These are phyloP conservation scores for Colletotrichum salicis DNA, from an alignment of 2,329 filamentous ascomycete genomes.

Conservation along the genomic window DNA sequence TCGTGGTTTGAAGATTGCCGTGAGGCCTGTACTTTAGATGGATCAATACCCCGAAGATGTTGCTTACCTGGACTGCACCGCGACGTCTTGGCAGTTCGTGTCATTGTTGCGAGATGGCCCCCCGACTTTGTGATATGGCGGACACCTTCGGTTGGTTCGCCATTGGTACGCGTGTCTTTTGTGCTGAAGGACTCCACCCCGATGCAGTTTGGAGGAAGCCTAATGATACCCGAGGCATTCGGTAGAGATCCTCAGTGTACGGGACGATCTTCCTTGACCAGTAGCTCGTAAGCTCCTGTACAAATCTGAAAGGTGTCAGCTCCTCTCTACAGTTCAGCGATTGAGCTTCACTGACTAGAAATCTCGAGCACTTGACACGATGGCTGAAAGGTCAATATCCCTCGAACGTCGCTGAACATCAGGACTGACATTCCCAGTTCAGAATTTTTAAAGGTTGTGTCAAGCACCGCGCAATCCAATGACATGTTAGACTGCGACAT, in stretches of 20 bases:
- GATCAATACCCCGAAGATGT: background rate
- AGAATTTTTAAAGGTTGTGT: background rate
- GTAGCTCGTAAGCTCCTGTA: too few relatives aligned
- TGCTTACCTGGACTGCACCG: background rate
- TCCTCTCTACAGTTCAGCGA: background rate
- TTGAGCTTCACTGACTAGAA: background rate
- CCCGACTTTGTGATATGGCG: background rate
- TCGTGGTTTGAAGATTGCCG: background rate
- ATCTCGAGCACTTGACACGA: background rate
- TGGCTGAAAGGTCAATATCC: background rate
- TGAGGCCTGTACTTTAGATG: background rate
- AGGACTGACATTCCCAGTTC: background rate
- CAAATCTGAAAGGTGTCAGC: background rate
- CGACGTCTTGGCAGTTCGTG: too few relatives aligned
- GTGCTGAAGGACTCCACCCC: too few relatives aligned
- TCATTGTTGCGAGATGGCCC: too few relatives aligned
- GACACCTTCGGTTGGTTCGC: background rate
- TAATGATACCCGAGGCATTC: too few relatives aligned
- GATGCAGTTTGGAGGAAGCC: too few relatives aligned
- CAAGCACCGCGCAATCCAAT: background rate
- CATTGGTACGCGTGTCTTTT: too few relatives aligned
- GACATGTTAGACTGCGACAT: background rate
- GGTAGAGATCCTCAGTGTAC: too few relatives aligned
- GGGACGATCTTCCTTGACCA: too few relatives aligned
- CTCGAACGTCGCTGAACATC: background rate